Conservation (phyloP, 1,139 yeast species). For the Eremothecium gossypii region DNA sequence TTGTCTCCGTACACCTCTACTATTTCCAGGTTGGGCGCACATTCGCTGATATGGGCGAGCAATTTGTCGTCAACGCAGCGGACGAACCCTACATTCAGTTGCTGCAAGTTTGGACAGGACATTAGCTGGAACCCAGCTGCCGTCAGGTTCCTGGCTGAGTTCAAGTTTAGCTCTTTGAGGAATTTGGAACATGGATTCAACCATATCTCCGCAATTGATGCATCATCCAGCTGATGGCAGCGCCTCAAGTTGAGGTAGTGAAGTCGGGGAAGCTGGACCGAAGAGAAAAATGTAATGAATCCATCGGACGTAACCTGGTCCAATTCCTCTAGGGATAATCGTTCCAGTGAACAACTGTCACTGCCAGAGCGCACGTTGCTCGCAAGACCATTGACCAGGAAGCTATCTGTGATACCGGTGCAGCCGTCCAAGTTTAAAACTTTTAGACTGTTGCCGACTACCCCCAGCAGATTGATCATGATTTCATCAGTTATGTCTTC, state of each 20-base stretch:
- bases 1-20: slow-evolving; percentile 77
- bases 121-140: slow-evolving; percentile 41
- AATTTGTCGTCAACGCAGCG: slow-evolving; percentile 60
- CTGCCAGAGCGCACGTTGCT: slow-evolving; percentile 31
- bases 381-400: slow-evolving; percentile 49
- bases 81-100: slow-evolving; percentile 68
- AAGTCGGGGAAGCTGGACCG: slow-evolving; percentile 45
- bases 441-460: slow-evolving; percentile 53
- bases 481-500: slow-evolving; percentile 67
- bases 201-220: slow-evolving; percentile 49
- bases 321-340: slow-evolving; percentile 30
- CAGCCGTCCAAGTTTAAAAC: slow-evolving; percentile 65
- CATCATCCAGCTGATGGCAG: slow-evolving; percentile 57
- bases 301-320: slow-evolving; percentile 64
- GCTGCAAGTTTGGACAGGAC: slow-evolving; percentile 49
- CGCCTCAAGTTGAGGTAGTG: slow-evolving; percentile 54
- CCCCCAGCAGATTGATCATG: slow-evolving; percentile 51
- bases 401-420: slow-evolving; percentile 55
- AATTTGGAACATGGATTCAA: slow-evolving; percentile 53
- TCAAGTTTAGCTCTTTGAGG: slow-evolving; percentile 57
- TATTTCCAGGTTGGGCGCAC: slow-evolving; percentile 51
- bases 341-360: slow-evolving; percentile 11
- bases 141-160: slow-evolving; percentile 57
- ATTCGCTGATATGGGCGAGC: slow-evolving; percentile 42
- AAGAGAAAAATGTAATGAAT: slow-evolving; percentile 44